Percentiles rank a stretch among this genome's conserved stretches.
phyloP scores from a whole-genome alignment of 345 rosid species.

The Moricandia moricandioides region DNA sequence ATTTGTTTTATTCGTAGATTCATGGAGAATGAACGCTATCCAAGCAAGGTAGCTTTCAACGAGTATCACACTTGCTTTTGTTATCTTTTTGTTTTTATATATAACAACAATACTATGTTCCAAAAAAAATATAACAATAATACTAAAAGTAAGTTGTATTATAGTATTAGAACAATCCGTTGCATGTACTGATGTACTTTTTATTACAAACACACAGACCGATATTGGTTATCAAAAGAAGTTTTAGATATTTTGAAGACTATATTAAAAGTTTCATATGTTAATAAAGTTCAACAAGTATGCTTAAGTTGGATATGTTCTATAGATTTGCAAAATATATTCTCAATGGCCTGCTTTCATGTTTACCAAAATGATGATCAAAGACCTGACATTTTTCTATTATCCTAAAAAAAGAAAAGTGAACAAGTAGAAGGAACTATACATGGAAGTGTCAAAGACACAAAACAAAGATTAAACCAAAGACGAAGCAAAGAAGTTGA shows the following conservation, averaged over 20 bases:
- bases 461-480: constrained; percentile 42
- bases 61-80: constrained; percentile 14
- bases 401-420: neutral
- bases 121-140: no score
- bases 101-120: no score
- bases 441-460: constrained; percentile 31
- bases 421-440: neutral
- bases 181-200: no score
- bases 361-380: neutral
- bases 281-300: no score
- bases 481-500: constrained; percentile 73
- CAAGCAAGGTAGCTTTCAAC: constrained; percentile 37
- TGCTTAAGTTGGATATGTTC: neutral
- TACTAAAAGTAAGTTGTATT: neutral
- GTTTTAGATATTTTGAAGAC: no score
- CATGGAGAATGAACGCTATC: constrained; percentile 15
- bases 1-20: constrained; percentile 11
- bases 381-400: neutral
- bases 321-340: neutral
- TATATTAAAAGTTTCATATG: no score
- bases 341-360: neutral
- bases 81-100: neutral
- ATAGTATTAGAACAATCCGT: no score
- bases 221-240: no score
- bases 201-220: no score